These are phyloP conservation scores for Fomitopsis betulina DNA, from an alignment of 1,284 basidiomycete species.

Conservation along the genomic window DNA sequence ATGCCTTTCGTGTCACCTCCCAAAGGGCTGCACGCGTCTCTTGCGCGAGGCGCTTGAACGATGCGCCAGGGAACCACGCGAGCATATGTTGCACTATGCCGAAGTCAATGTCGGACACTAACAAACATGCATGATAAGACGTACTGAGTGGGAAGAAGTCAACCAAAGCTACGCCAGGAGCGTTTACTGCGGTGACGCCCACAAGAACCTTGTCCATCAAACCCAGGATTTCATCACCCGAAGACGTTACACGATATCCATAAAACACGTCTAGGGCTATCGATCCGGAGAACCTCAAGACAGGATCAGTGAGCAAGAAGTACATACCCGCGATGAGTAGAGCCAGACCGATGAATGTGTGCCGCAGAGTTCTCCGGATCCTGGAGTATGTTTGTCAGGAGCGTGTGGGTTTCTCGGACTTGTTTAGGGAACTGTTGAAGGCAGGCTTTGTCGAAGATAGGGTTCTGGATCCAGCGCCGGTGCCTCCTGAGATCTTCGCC, in stretches of 20 bases:
- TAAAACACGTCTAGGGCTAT: conserved; percentile 20
- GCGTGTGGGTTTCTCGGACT: conserved; percentile 20
- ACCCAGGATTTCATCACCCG: conserved; percentile 14
- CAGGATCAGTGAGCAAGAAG: not conserved
- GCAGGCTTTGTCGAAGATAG: conserved; percentile 18
- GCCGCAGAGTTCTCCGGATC: conserved; percentile 17
- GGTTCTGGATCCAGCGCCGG: conserved; percentile 25
- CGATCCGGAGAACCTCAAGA: conserved; percentile 19
- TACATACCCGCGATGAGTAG: too few relatives aligned
- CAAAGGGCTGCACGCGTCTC: not conserved
- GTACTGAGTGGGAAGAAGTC: conserved; percentile 20
- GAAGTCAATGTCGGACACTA: too few relatives aligned
- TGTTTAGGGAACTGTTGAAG: conserved; percentile 22
- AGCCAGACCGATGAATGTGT: conserved; percentile 23
- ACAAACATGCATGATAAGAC: not conserved
- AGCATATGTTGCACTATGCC: conserved; percentile 16
- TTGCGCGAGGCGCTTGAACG: conserved; percentile 4
- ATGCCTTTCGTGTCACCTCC: conserved; percentile 16
- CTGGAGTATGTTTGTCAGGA: conserved; percentile 19
- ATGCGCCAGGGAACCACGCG: conserved; percentile 19
- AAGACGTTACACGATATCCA: conserved; percentile 11
- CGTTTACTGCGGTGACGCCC: conserved; percentile 12
- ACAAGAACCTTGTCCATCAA: conserved; percentile 14
- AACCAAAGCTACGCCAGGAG: conserved; percentile 17
- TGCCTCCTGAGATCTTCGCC: conserved; percentile 26